These are phyloP conservation scores for Quercus alba DNA, from an alignment of 306 rosid species.

Conservation along the genomic window DNA sequence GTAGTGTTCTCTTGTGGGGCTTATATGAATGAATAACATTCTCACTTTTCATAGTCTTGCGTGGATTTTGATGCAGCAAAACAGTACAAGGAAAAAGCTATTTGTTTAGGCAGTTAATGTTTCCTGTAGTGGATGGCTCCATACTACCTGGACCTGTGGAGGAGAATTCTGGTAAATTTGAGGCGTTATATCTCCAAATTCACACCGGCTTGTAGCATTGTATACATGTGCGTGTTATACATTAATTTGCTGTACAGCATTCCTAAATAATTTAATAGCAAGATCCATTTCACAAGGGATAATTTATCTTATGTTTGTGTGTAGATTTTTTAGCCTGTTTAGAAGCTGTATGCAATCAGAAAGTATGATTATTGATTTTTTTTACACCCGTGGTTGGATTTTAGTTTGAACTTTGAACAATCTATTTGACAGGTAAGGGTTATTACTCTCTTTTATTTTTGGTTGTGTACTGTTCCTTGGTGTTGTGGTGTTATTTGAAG, in stretches of 20 bases:
- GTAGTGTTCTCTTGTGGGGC: slow-evolving; percentile 16
- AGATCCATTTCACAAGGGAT: background rate
- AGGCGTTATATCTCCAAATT: background rate
- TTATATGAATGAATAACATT: slow-evolving; percentile 2
- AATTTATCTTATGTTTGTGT: background rate
- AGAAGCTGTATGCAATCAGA: background rate
- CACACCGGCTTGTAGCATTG: background rate
- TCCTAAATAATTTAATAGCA: slow-evolving; percentile 10
- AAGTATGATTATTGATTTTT: background rate
- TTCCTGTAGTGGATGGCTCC: slow-evolving; percentile 12
- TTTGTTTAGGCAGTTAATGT: background rate
- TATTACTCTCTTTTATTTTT: background rate
- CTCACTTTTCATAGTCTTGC: background rate
- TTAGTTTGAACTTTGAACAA: background rate
- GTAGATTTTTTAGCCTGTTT: background rate
- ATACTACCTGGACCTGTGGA: background rate
- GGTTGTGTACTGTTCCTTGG: background rate
- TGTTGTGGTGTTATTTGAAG: background rate
- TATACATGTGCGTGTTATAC: slow-evolving; percentile 22
- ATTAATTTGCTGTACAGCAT: slow-evolving; percentile 23
- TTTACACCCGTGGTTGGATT: background rate
- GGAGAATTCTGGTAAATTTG: background rate
- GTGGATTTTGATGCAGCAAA: slow-evolving; percentile 13
- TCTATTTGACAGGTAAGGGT: background rate
- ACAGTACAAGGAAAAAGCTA: slow-evolving; percentile 4